phyloP scores from a whole-genome alignment of 768 basidiomycete species.

The Boletellus ananiceps region DNA sequence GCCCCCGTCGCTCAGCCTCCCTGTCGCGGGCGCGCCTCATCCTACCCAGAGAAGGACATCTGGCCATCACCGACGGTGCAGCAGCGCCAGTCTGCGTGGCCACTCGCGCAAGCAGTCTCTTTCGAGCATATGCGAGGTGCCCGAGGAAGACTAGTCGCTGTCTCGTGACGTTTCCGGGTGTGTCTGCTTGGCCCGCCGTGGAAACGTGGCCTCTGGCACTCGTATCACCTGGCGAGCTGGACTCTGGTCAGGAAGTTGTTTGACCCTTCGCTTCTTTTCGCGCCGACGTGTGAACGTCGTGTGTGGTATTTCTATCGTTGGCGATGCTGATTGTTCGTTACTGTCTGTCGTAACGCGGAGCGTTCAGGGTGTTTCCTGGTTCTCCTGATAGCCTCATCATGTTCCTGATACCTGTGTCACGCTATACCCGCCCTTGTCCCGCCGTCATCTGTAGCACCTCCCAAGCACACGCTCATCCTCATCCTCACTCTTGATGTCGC shows the following conservation, averaged over 20 bases:
- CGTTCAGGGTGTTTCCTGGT: slow-evolving; percentile 13
- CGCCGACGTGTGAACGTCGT: slow-evolving; percentile 14
- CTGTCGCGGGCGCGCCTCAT: slow-evolving; percentile 8
- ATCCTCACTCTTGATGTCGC: slow-evolving; percentile 16
- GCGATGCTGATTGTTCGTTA: slow-evolving; percentile 24
- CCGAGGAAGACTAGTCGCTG: slow-evolving; percentile 26
- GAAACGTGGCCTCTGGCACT: neutral
- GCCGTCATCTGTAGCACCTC: slow-evolving; percentile 25
- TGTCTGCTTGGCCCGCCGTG: neutral
- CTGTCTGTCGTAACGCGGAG: slow-evolving; percentile 13
- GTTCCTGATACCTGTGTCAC: slow-evolving; percentile 30
- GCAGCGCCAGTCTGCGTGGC: slow-evolving; percentile 30
- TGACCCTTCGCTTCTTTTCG: slow-evolving; percentile 9
- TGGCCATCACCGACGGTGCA: slow-evolving; percentile 27
- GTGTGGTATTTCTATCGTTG: slow-evolving; percentile 5
- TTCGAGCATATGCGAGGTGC: slow-evolving; percentile 31
- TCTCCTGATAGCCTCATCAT: slow-evolving; percentile 13
- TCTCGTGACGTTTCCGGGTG: neutral
- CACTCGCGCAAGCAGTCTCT: slow-evolving; percentile 30
- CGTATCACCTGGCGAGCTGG: slow-evolving; percentile 21
- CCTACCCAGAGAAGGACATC: slow-evolving; percentile 13
- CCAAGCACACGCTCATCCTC: slow-evolving; percentile 13
- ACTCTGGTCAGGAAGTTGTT: slow-evolving; percentile 7
- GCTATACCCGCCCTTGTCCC: slow-evolving; percentile 26
- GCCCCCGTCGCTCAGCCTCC: slow-evolving; percentile 7